A percentile compares a stretch with the other conserved stretches of the same genome.
Conservation (phyloP, 1,284 basidiomycete genomes). For the Nidula niveotomentosa region DNA sequence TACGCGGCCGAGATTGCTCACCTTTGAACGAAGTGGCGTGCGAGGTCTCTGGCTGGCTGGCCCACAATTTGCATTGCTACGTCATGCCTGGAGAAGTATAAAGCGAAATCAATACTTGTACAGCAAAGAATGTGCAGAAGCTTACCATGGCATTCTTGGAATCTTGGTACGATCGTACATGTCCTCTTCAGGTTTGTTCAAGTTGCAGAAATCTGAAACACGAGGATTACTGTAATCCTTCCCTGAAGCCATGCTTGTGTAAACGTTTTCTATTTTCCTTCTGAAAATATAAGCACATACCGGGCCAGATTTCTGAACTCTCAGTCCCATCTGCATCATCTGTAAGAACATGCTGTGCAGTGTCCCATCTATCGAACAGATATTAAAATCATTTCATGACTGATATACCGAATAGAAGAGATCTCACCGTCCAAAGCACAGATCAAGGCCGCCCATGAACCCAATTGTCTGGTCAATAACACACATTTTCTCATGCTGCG, state of each 20-base stretch:
- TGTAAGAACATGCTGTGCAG: slow-evolving; percentile 87
- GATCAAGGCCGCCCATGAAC: slow-evolving; percentile 97
- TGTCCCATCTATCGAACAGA: slow-evolving; percentile 77
- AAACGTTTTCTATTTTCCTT: too few species aligned
- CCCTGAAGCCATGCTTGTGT: slow-evolving; percentile 36
- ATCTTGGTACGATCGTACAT: slow-evolving; percentile 90
- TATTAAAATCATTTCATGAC: not conserved
- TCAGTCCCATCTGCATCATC: slow-evolving; percentile 79
- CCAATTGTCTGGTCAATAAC: slow-evolving; percentile 97
- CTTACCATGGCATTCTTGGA: slow-evolving; percentile 96
- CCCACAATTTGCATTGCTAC: slow-evolving; percentile 95
- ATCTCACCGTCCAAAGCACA: slow-evolving; percentile 79
- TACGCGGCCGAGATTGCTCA: slow-evolving; percentile 28
- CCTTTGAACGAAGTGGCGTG: slow-evolving; percentile 94
- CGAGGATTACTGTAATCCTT: slow-evolving; percentile 96
- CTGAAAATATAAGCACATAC: slow-evolving; percentile 31
- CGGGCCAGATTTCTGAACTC: slow-evolving; percentile 81
- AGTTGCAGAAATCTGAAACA: slow-evolving; percentile 83
- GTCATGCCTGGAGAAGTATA: slow-evolving; percentile 74
- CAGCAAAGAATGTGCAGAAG: slow-evolving; percentile 4
- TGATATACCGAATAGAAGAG: slow-evolving; percentile 6
- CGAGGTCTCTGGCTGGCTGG: slow-evolving; percentile 93
- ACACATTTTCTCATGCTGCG: slow-evolving; percentile 95
- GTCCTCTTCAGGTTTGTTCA: slow-evolving; percentile 92
- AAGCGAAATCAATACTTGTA: not conserved